These are phyloP conservation scores for Fusarium pseudograminearum DNA, from an alignment of 2,329 filamentous ascomycete species.

Conservation along the genomic window DNA sequence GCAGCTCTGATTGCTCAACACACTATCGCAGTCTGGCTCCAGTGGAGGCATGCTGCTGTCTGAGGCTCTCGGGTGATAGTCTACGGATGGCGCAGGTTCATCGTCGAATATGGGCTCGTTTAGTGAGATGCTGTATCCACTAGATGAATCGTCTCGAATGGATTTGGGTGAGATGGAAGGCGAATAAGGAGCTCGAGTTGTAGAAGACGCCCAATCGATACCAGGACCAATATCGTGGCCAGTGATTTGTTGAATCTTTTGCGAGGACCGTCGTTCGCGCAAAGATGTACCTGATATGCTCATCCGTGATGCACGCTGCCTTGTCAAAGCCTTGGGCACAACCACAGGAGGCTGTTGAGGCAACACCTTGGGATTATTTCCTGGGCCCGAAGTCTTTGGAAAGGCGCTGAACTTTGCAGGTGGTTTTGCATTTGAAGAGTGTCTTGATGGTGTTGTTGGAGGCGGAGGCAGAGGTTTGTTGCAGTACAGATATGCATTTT, in stretches of 20 bases:
- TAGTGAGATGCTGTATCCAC: conserved; percentile 39
- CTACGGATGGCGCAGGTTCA: conserved; percentile 24
- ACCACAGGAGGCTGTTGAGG: conserved; percentile 30
- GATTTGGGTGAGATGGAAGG: conserved; percentile 36
- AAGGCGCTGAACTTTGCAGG: conserved; percentile 36
- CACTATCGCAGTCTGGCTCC: conserved; percentile 45
- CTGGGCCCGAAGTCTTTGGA: conserved; percentile 31
- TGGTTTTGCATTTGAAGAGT: conserved; percentile 15
- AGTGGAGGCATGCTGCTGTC: conserved; percentile 42
- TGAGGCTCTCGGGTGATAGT: conserved; percentile 36
- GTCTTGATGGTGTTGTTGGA: conserved; percentile 32
- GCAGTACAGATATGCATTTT: conserved; percentile 42
- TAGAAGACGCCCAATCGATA: conserved; percentile 34
- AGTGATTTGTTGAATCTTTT: conserved; percentile 58
- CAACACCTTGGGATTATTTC: conserved; percentile 37
- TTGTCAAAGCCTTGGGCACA: conserved; percentile 29
- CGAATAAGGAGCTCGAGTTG: conserved; percentile 23
- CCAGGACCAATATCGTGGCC: conserved; percentile 54
- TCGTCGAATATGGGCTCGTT: conserved; percentile 43
- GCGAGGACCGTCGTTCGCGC: conserved; percentile 48
- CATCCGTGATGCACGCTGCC: conserved; percentile 35
- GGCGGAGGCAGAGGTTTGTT: conserved; percentile 39
- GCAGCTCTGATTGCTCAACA: conserved; percentile 43
- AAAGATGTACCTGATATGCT: conserved; percentile 37
- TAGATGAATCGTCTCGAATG: conserved; percentile 43